Evolutionary conservation across 805 yeast genomes (phyloP), one percentile per base, ranked within the genome.

Genomic region (Kuraishia floccosa): DNA sequence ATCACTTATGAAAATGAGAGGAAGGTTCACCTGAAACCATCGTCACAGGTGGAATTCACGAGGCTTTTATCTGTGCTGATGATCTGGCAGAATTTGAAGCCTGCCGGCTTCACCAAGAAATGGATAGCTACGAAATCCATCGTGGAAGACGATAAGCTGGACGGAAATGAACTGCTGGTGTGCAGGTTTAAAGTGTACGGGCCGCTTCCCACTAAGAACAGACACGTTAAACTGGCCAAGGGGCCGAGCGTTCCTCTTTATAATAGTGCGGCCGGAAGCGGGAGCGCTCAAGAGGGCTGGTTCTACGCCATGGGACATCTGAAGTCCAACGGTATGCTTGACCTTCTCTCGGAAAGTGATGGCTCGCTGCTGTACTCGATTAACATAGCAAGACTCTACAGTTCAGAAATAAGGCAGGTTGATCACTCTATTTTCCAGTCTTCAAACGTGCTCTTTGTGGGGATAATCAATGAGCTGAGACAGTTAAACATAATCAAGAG

Each of bases 251-350:
- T 35, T 33, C 38, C 43, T 28, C 8, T 56, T 4, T 41, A 43
- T 28, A 48, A 49, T 9, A 30, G 37, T 1, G 22, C 31, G 11
- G 46, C 44, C 2, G 20, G 11, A 19, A 30, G 17, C 17, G 19
- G 26, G 14, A 12, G 30, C 32, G 17, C 32, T 27, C 48, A 54
- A 15, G 82, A 73, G 43, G 75, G 75, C 4, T 81, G 89, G 89
- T 78, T 78, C 44, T 65, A 62, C 31, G 72, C 81, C 1, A 76
- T 75, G 77, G 86, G 82, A 0, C 77, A 73, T 12, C 46, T 81
- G 25, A 72, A 70, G 44, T 67, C 79, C 1, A 63, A 74, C 42
- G 91, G 91, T 3, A 45, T 56, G 4, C 52, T 81, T 20, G 72
- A 79, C 39, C 50, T 81, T 29, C 53, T 77, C 12, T 55, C 70